A percentile compares a stretch with the other conserved stretches of the same genome.
Evolutionary conservation across 306 rosid species (phyloP).

Genomic region (Hippophae tibetana): DNA sequence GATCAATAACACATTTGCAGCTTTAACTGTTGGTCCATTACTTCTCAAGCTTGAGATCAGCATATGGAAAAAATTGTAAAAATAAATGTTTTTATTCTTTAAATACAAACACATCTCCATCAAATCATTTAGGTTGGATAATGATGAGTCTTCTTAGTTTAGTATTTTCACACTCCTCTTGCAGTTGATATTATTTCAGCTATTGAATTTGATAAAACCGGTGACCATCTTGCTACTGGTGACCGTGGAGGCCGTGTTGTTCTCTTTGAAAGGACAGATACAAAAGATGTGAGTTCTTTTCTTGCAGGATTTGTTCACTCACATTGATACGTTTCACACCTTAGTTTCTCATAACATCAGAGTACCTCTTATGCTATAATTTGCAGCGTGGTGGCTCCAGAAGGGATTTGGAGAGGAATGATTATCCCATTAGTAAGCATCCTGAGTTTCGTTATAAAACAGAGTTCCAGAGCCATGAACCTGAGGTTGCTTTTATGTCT

Average conservation of each 20-base stretch:
- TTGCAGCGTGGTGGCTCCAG: constrained; percentile 65
- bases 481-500: constrained; percentile 47
- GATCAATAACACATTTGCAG: background rate
- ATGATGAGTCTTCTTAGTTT: constrained; percentile 18
- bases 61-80: background rate
- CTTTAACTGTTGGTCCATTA: background rate
- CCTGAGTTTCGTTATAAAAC: constrained; percentile 98
- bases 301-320: constrained; percentile 8
- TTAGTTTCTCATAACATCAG: constrained; percentile 12
- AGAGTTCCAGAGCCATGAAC: constrained; percentile 99
- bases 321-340: constrained; percentile 4
- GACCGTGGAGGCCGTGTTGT: constrained; percentile 99
- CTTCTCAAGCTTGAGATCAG: background rate
- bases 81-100: background rate
- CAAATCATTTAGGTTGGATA: constrained; percentile 7
- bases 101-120: background rate
- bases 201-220: constrained; percentile 87
- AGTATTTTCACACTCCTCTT: constrained; percentile 17
- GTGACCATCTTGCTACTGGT: constrained; percentile 98
- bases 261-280: constrained; percentile 95
- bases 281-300: constrained; percentile 59
- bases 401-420: constrained; percentile 82
- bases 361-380: constrained; percentile 15
- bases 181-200: constrained; percentile 99
- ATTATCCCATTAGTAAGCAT: constrained; percentile 69